Conservation (phyloP, 192 early-diverging fungal species). For the Backusella liffmaniae region DNA sequence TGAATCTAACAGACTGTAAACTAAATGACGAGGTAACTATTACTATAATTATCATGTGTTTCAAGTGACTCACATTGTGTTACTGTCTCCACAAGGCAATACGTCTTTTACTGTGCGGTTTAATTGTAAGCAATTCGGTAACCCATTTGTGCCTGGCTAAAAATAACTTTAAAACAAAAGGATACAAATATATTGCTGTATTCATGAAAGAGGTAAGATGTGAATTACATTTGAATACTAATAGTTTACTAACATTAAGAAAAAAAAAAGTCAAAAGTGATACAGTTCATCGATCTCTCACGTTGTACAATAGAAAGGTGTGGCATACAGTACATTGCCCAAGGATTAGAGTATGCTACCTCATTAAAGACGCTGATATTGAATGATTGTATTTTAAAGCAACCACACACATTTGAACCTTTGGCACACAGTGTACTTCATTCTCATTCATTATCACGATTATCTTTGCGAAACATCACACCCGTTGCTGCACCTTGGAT, state of each 20-base stretch:
- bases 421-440: slow-evolving; percentile 5
- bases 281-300: slow-evolving; percentile 1
- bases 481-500: slow-evolving; percentile 3
- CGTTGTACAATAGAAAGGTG: slow-evolving; percentile 10
- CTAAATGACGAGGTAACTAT: slow-evolving; percentile 64
- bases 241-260: not conserved
- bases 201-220: slow-evolving; percentile 63
- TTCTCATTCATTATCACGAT: not conserved
- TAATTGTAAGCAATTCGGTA: slow-evolving; percentile 66
- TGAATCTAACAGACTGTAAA: slow-evolving; percentile 66
- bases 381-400: slow-evolving; percentile 6
- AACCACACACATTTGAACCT: not conserved
- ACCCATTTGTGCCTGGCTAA: slow-evolving; percentile 63
- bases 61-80: not conserved
- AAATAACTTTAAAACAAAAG: slow-evolving; percentile 67
- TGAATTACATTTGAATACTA: too few species aligned
- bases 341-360: slow-evolving; percentile 2
- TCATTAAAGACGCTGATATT: not conserved
- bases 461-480: not conserved
- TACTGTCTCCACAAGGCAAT: slow-evolving; percentile 37
- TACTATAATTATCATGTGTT: not conserved
- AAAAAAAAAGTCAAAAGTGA: slow-evolving; percentile 10
- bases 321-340: slow-evolving; percentile 14
- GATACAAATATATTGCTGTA: slow-evolving; percentile 70
- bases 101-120: slow-evolving; percentile 64